Evolutionary conservation across 768 basidiomycete species (phyloP), one percentile per base, ranked within the genome.

Genomic region (Tricholoma matsutake): DNA sequence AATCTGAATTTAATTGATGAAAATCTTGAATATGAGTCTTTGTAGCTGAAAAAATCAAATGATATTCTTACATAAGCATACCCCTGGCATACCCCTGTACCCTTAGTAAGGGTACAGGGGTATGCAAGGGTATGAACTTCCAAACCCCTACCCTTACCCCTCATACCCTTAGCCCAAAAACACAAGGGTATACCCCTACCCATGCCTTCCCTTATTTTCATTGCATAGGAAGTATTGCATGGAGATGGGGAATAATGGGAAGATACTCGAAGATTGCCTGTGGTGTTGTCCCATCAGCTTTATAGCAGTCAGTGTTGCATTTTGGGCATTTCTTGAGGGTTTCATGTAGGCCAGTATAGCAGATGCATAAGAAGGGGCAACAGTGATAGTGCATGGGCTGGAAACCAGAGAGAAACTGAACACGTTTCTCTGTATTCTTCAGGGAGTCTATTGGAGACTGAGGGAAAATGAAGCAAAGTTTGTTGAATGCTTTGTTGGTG

Each of bases 321-420:
- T 68, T 68, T 1, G 74, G 75, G 58, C 81, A 83, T 7, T 32
- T 16, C 0, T 64, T 58, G 8, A 69, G 56, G 4, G 71, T 64
- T 6, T 59, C 64, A 34, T 74, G 68, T 0, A 69, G 22, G 22
- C 22, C 22, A 25, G 22, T 25, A 25, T 25, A 25, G 22, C 22
- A 25, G 22, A 25, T 25, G 64, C 82, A 83, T 0, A 75, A 78
- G 54, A 77, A 76, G 22, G 67, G 54, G 65, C 82, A 83, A 64
- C 79, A 81, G 64, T 81, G 65, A 64, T 70, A 78, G 3, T 37
- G 52, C 1, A 67, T 59, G 1, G 77, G 22, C 22, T 25, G 22
- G 22, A 25, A 25, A 25, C 22, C 3, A 3, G 22, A 25, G 22
- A 25, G 22, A 25, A 25, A 25, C 22, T 25, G 3, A 25, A 25